Conservation (phyloP, 148 eudicot genomes). For the Rhododendron vialii region DNA sequence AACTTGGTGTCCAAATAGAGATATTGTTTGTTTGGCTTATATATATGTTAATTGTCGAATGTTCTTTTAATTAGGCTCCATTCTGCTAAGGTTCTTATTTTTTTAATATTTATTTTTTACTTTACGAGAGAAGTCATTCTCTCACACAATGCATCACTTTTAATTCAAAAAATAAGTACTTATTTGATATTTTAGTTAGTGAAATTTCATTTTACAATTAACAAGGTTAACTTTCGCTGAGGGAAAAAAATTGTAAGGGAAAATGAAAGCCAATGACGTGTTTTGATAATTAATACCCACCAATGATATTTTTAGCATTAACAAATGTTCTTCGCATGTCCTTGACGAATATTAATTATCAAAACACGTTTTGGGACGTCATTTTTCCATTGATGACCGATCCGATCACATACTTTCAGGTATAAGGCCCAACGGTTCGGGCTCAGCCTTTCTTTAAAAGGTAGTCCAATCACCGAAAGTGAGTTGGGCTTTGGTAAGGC, state of each 20-base stretch:
- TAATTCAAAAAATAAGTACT: too few species aligned
- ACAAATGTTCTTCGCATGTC: too few species aligned
- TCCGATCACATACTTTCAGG: background rate
- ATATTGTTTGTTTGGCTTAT: background rate
- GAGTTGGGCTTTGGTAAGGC: background rate
- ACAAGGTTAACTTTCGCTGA: too few species aligned
- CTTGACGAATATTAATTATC: too few species aligned
- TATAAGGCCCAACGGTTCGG: background rate
- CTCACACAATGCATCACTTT: too few species aligned
- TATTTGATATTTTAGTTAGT: too few species aligned
- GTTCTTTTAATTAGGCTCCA: background rate
- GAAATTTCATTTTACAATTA: background rate
- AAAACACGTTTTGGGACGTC: too few species aligned
- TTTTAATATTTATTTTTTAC: accelerated
- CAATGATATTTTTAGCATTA: too few species aligned
- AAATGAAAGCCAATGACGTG: too few species aligned
- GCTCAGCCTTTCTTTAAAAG: background rate
- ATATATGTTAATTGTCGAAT: background rate
- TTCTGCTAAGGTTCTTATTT: too few species aligned
- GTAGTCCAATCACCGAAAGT: background rate
- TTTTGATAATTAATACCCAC: too few species aligned
- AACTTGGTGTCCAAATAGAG: background rate
- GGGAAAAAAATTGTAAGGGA: background rate
- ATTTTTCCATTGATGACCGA: background rate
- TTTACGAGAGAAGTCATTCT: too few species aligned